Evolutionary conservation across 2,329 filamentous ascomycete species (phyloP).

Genomic region (Colletotrichum eleusines): DNA sequence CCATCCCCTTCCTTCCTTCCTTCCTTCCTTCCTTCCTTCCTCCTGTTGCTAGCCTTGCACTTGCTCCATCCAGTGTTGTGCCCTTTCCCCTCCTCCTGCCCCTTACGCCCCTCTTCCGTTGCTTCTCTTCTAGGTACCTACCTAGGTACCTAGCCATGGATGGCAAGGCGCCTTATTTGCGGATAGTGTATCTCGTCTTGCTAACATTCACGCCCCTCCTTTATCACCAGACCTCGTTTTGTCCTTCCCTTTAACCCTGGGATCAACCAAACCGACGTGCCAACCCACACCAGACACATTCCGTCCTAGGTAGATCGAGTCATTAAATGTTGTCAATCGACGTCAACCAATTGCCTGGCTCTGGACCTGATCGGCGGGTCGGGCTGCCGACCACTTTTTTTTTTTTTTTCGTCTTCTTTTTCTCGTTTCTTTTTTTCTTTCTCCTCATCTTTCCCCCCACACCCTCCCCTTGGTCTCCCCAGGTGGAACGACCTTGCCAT

Average conservation of each 20-base stretch:
- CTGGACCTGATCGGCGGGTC: constrained; percentile 33
- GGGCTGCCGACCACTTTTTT: constrained; percentile 31
- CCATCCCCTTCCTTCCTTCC: neutral
- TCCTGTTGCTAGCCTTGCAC: neutral
- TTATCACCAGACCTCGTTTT: neutral
- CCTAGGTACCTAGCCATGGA: too few species aligned
- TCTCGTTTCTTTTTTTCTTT: neutral
- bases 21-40: neutral
- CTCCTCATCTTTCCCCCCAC: neutral
- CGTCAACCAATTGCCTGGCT: constrained; percentile 30
- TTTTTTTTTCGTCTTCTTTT: neutral
- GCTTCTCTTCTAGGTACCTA: constrained; percentile 18
- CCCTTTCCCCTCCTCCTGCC: neutral
- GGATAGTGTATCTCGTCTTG: constrained; percentile 9
- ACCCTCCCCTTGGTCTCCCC: neutral
- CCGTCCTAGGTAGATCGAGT: constrained; percentile 39
- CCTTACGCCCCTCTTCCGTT: constrained; percentile 1
- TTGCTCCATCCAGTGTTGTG: neutral
- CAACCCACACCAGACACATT: constrained; percentile 28
- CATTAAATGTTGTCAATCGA: constrained; percentile 34
- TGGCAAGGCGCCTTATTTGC: neutral
- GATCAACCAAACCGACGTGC: constrained; percentile 33
- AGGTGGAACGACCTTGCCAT: constrained; percentile 13
- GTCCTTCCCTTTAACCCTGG: constrained; percentile 29
- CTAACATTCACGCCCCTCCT: constrained; percentile 28